These are phyloP conservation scores for Umbellularia californica DNA, from an alignment of 164 flowering plant genomes.

Conservation along the genomic window DNA sequence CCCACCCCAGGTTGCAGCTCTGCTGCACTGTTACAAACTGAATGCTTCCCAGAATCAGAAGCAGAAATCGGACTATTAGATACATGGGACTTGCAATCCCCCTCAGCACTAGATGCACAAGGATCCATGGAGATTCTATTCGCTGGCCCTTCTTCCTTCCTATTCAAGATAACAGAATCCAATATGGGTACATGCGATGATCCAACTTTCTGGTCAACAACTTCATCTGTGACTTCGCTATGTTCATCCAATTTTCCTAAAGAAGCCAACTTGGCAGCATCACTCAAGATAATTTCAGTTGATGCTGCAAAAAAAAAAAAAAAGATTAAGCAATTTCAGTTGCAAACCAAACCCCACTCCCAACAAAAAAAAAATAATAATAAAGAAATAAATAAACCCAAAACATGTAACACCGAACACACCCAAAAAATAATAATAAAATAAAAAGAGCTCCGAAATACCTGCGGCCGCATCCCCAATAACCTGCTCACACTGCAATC, in stretches of 20 bases:
- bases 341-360: too few species aligned
- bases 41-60: constrained; percentile 6
- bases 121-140: constrained; percentile 2
- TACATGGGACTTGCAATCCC: constrained; percentile 3
- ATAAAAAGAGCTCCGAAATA: constrained; percentile 1
- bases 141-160: constrained; percentile 16
- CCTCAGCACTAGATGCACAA: constrained; percentile 4
- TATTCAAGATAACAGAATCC: constrained; percentile 4
- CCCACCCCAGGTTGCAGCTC: constrained; percentile 4
- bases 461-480: constrained; percentile 20
- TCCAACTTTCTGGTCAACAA: constrained; percentile 13
- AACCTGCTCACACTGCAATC: constrained; percentile 7
- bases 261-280: constrained; percentile 7
- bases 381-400: too few species aligned
- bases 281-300: constrained; percentile 11
- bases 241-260: constrained; percentile 11
- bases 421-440: too few species aligned
- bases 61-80: constrained; percentile 2
- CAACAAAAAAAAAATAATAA: too few species aligned
- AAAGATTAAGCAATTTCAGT: not conserved
- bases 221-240: constrained; percentile 16
- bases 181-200: constrained; percentile 4
- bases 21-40: constrained; percentile 8
- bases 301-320: constrained; percentile 11
- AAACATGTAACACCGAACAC: too few species aligned